These are phyloP conservation scores for Myochromella boudieri DNA, from an alignment of 768 basidiomycete species.

Conservation along the genomic window DNA sequence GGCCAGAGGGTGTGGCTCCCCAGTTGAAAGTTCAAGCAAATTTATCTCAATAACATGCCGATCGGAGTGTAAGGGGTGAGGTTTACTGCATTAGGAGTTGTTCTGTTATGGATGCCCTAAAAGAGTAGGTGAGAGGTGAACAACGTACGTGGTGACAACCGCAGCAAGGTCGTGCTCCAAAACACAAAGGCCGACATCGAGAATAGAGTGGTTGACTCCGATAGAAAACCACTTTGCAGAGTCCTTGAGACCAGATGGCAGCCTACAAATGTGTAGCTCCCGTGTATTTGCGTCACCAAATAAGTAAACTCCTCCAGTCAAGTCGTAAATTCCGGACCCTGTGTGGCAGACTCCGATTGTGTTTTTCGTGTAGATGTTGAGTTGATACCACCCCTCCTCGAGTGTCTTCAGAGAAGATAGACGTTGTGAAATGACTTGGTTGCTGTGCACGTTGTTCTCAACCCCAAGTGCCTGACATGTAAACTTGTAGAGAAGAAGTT, in stretches of 20 bases:
- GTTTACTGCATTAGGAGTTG: no score
- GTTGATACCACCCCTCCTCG: constrained; percentile 11
- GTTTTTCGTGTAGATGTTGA: constrained; percentile 8
- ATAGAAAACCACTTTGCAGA: constrained; percentile 28
- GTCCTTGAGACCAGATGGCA: constrained; percentile 29
- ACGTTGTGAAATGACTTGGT: constrained; percentile 1
- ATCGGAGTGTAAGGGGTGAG: no score
- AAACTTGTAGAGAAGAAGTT: constrained; percentile 11
- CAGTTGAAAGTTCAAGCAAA: constrained; percentile 34
- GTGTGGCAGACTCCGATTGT: constrained; percentile 9
- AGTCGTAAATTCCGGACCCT: constrained; percentile 39
- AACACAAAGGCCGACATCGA: constrained; percentile 43
- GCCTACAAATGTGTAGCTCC: constrained; percentile 31
- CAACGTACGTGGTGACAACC: constrained; percentile 38
- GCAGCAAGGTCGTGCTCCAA: constrained; percentile 46
- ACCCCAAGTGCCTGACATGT: constrained; percentile 5
- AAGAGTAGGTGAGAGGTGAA: background rate
- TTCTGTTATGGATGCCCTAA: background rate
- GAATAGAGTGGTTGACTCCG: constrained; percentile 24
- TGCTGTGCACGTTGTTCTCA: constrained; percentile 7
- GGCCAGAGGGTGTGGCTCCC: constrained; percentile 34
- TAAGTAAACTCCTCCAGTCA: constrained; percentile 40
- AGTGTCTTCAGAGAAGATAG: constrained; percentile 6
- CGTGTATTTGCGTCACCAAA: constrained; percentile 29
- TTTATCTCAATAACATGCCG: no score